Conservation (phyloP, 202 grass and related monocot genomes). For the Dendrocalamus latiflorus region DNA sequence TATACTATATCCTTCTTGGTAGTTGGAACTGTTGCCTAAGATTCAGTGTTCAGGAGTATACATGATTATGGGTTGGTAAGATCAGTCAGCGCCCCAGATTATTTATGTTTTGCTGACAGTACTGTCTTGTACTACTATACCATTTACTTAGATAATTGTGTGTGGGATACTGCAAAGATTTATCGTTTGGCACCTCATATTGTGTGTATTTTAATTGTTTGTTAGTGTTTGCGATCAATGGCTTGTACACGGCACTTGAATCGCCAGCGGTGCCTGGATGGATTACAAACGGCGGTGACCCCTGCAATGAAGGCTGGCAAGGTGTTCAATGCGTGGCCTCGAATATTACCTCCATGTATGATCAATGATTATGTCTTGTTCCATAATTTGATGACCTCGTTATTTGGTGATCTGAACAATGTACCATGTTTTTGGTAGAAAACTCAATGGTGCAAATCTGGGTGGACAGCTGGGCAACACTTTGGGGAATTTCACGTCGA, state of each 20-base stretch:
- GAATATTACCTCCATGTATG: conserved; percentile 87
- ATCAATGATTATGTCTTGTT: not conserved
- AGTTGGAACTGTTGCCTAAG: not conserved
- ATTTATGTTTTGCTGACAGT: not conserved
- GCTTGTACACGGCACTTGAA: conserved; percentile 56
- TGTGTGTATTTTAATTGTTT: conserved; percentile 1
- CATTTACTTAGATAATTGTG: not conserved
- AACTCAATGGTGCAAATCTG: conserved; percentile 59
- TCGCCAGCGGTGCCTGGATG: conserved; percentile 73
- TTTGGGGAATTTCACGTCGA: conserved; percentile 72
- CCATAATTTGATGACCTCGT: not conserved
- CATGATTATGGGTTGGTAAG: not conserved
- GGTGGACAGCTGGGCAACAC: conserved; percentile 71
- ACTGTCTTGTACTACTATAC: not conserved
- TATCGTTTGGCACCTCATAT: not conserved
- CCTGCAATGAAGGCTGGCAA: conserved; percentile 77
- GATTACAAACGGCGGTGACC: conserved; percentile 67
- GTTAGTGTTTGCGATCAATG: conserved; percentile 89
- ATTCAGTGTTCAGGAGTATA: not conserved
- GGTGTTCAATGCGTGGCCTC: conserved; percentile 69
- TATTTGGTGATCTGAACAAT: conserved; percentile 11
- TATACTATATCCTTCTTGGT: conserved; percentile 4
- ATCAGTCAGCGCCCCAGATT: not conserved
- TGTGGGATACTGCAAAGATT: not conserved
- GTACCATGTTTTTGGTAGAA: conserved; percentile 39